Base-by-base conservation (phyloP, 495 filamentous ascomycete genomes). In the Wilcoxina mikolae region DNA sequence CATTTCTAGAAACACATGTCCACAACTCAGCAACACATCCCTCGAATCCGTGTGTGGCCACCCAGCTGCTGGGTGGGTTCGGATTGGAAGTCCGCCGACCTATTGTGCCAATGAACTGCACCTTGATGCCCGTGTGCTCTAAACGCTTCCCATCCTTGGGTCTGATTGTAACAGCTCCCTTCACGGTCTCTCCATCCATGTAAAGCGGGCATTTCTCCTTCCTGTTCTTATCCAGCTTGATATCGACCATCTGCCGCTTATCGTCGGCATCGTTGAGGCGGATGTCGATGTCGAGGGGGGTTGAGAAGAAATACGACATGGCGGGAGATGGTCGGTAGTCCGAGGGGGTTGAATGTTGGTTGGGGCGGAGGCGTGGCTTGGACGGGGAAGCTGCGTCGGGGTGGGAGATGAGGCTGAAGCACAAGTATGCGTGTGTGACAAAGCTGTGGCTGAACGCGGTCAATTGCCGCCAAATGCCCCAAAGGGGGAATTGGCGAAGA, bases 91-190 rank as follows among this genome's bases (percentile, higher is more conserved):
- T 24, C n/a, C 23, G 45, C 74, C 44, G 64, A 91, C 88, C 90
- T 75, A 99, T 99, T 51, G 90, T 93, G 61, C 91, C 91, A 60
- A 99, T 95, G 73, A 99, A 99, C 68, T 99, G 93, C 62, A 99
- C 89, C 73, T 99, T 99, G 75, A 99, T 96, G 56, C 91, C 91
- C 7, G 90, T 96, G 68, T 99, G 91, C 68, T 99, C 91, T 65
- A 99, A 71, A 62, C 93, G 78, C 73, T 95, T 95, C 57, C 93
- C 93, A 78, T 99, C 91, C 72, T 99, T 99, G 9, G 93, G 91
- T 64, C 91, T 74, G 61, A 99, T 80, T 4, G 93, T 96, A 47
- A 96, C 89, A 25, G 80, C 79, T 56, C 91, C 91, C 70, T 93
- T 95, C 58, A 99, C 93, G 48, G 87, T 95, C 74, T 99, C 91